phyloP scores from a whole-genome alignment of 1,284 basidiomycete species.

The Cutaneotrichosporon cyanovorans region DNA sequence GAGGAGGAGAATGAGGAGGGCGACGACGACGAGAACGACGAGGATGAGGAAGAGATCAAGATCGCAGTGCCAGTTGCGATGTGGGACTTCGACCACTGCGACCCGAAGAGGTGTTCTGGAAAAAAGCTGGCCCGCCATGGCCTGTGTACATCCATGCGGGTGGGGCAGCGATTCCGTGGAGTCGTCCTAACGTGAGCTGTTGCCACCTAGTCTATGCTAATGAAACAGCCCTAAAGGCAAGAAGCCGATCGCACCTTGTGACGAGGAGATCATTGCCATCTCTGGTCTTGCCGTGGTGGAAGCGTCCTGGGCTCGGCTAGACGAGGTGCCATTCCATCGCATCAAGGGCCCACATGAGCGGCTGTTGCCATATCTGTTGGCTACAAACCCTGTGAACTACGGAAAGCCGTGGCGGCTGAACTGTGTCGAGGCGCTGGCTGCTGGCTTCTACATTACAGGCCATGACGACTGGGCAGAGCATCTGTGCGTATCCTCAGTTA shows the following conservation, averaged over 20 bases:
- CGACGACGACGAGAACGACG: slow-evolving; percentile 31
- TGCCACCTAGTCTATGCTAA: neutral
- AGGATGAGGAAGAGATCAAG: slow-evolving; percentile 24
- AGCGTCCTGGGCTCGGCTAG: slow-evolving; percentile 91
- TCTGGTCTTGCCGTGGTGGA: slow-evolving; percentile 90
- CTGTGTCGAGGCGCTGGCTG: slow-evolving; percentile 87
- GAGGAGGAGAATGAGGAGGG: slow-evolving; percentile 1
- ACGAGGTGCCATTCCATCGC: slow-evolving; percentile 89
- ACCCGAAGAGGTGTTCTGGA: slow-evolving; percentile 87
- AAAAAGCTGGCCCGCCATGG: slow-evolving; percentile 85
- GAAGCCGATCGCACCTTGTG: slow-evolving; percentile 70
- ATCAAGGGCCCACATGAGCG: slow-evolving; percentile 90
- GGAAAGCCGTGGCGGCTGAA: slow-evolving; percentile 87
- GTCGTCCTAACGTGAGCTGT: slow-evolving; percentile 78
- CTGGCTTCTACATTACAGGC: slow-evolving; percentile 84
- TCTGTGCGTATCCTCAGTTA: slow-evolving; percentile 47
- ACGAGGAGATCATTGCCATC: slow-evolving; percentile 68
- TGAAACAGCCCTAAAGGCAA: slow-evolving; percentile 70
- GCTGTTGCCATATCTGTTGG: slow-evolving; percentile 83
- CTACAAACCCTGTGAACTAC: slow-evolving; percentile 90
- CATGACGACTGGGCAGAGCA: slow-evolving; percentile 70
- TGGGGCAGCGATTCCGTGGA: slow-evolving; percentile 82
- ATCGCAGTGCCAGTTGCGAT: slow-evolving; percentile 71
- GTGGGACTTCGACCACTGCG: slow-evolving; percentile 98
- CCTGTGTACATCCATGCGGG: slow-evolving; percentile 71